phyloP scores from a whole-genome alignment of 441 rosid species.

The Euphorbia celastroides region DNA sequence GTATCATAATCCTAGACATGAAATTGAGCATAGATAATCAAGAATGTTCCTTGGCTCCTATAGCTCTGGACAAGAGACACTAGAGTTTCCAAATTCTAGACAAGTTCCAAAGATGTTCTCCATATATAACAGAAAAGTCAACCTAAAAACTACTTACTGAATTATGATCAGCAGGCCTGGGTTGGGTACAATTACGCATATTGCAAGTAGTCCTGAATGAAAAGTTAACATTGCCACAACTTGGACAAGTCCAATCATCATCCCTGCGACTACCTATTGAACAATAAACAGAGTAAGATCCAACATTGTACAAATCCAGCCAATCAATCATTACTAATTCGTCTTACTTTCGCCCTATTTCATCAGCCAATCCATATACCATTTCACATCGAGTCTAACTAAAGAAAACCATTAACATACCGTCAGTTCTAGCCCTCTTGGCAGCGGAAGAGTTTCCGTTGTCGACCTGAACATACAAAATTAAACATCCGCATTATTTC shows the following conservation, averaged over 20 bases:
- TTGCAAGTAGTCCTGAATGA: conserved; percentile 96
- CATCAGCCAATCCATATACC: background rate
- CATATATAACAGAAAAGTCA: background rate
- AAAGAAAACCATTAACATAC: conserved; percentile 30
- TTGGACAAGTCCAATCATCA: conserved; percentile 98
- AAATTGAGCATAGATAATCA: background rate
- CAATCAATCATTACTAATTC: background rate
- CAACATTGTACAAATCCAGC: background rate
- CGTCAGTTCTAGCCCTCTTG: conserved; percentile 98
- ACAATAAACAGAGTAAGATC: background rate
- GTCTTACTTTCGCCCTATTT: background rate
- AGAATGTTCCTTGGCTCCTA: background rate
- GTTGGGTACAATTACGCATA: conserved; percentile 97
- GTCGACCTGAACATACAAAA: conserved; percentile 51
- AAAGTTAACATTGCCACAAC: conserved; percentile 95
- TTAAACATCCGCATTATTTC: background rate
- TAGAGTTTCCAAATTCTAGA: background rate
- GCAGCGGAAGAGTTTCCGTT: conserved; percentile 91
- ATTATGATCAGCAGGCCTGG: conserved; percentile 91
- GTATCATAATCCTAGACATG: too few species aligned
- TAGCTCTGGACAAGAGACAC: background rate
- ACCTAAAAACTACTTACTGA: conserved; percentile 35
- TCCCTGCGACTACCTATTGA: conserved; percentile 86
- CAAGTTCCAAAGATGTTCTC: background rate
- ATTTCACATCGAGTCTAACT: background rate